Conservation (phyloP, 2,329 filamentous ascomycete species). For the Xylaria digitata region DNA sequence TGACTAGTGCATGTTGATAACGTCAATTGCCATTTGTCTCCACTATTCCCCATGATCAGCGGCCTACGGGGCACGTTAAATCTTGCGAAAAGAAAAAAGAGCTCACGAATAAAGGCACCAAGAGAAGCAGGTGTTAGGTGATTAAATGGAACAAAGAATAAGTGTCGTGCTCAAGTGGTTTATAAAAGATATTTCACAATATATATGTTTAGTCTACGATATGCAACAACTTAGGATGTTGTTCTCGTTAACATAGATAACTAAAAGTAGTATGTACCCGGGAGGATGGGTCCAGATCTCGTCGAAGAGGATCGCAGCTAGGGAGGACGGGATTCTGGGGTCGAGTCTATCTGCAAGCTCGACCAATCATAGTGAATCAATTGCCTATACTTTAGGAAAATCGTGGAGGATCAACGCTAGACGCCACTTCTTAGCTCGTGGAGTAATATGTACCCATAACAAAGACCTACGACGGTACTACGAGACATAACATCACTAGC, state of each 20-base stretch:
- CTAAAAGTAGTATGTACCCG: no score
- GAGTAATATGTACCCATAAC: neutral
- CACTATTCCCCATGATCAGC: neutral
- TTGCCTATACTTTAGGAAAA: slow-evolving; percentile 5
- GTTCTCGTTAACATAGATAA: no score
- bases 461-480: no score
- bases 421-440: neutral
- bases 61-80: neutral
- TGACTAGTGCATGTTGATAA: slow-evolving; percentile 11
- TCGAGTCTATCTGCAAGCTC: neutral
- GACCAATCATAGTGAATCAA: slow-evolving; percentile 21
- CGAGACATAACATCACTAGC: slow-evolving; percentile 2
- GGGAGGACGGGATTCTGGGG: neutral
- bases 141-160: no score
- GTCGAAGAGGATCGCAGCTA: neutral
- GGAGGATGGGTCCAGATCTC: no score
- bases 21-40: neutral
- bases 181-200: no score
- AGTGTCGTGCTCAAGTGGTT: no score
- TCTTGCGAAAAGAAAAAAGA: neutral
- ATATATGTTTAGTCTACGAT: no score
- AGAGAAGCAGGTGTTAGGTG: neutral
- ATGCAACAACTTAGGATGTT: no score
- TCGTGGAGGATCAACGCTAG: neutral
- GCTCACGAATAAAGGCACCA: no score